These are phyloP conservation scores for Colletotrichum salicis DNA, from an alignment of 2,329 filamentous ascomycete species.

Conservation along the genomic window DNA sequence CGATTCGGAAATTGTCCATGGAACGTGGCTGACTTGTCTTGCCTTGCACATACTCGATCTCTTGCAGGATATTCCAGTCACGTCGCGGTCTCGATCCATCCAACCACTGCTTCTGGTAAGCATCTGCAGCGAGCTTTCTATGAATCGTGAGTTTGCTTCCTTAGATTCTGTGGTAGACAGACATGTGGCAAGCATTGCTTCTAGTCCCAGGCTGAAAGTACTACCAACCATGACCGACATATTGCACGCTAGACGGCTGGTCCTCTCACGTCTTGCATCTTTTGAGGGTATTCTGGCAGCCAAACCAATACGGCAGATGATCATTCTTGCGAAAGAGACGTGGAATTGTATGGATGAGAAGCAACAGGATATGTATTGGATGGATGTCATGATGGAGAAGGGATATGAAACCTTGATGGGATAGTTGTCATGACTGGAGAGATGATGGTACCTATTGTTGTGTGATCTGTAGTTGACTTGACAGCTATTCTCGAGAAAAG, in stretches of 20 bases:
- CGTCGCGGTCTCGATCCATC: slow-evolving; percentile 55
- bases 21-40: slow-evolving; percentile 55
- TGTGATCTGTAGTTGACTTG: too few species aligned
- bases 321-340: slow-evolving; percentile 54
- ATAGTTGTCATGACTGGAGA: background rate
- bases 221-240: slow-evolving; percentile 43
- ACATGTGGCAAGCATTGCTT: background rate
- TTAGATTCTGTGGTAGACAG: background rate
- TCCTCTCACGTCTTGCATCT: slow-evolving; percentile 49
- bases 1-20: slow-evolving; percentile 18
- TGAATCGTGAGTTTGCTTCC: background rate
- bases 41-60: slow-evolving; percentile 55
- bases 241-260: slow-evolving; percentile 47
- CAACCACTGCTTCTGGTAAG: slow-evolving; percentile 57
- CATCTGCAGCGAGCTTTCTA: slow-evolving; percentile 54
- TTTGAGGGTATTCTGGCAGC: slow-evolving; percentile 51
- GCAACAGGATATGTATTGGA: slow-evolving; percentile 51
- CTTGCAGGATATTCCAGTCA: slow-evolving; percentile 53
- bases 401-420: slow-evolving; percentile 43
- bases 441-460: too few species aligned
- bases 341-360: slow-evolving; percentile 47
- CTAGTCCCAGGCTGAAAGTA: slow-evolving; percentile 41
- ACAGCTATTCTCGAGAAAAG: too few species aligned
- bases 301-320: slow-evolving; percentile 52
- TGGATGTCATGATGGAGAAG: slow-evolving; percentile 47